Evolutionary conservation across 768 basidiomycete species (phyloP).

Genomic region (Calocybe cyanea): DNA sequence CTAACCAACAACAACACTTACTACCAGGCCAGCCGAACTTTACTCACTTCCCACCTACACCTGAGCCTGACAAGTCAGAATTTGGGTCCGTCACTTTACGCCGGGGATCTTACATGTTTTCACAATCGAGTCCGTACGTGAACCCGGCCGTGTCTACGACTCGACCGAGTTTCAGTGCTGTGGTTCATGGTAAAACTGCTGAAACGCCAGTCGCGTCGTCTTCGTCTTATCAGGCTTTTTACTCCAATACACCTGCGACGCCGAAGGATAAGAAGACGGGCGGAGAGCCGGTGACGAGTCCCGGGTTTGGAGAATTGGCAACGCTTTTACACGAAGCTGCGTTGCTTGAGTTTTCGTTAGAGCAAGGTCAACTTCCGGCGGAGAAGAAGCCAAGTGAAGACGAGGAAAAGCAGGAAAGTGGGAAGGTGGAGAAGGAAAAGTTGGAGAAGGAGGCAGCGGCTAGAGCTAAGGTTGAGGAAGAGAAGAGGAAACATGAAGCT

Average conservation of each 20-base stretch:
- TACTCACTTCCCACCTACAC: constrained; percentile 35
- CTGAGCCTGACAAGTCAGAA: constrained; percentile 21
- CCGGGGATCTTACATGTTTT: constrained; percentile 21
- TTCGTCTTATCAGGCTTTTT: constrained; percentile 15
- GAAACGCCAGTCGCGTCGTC: constrained; percentile 29
- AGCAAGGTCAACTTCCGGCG: constrained; percentile 42
- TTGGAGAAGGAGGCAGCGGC: constrained; percentile 12
- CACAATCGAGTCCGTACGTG: constrained; percentile 14
- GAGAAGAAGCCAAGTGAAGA: constrained; percentile 22
- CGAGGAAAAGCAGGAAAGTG: constrained; percentile 5
- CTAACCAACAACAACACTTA: too few relatives aligned
- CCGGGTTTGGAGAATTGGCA: constrained; percentile 50
- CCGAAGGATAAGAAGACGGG: constrained; percentile 23
- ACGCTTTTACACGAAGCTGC: constrained; percentile 56
- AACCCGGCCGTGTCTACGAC: constrained; percentile 7
- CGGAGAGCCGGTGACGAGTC: constrained; percentile 38
- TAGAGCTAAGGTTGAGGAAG: constrained; percentile 20
- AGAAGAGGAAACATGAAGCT: constrained; percentile 18
- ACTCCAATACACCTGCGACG: constrained; percentile 21
- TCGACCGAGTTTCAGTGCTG: constrained; percentile 44
- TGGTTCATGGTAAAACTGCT: constrained; percentile 54
- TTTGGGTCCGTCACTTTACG: constrained; percentile 25
- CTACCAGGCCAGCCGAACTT: constrained; percentile 28
- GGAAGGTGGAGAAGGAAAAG: constrained; percentile 14
- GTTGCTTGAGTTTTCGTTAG: constrained; percentile 50